These are phyloP conservation scores for Backusella tuberculispora DNA, from an alignment of 192 early-diverging fungal genomes.

Conservation along the genomic window DNA sequence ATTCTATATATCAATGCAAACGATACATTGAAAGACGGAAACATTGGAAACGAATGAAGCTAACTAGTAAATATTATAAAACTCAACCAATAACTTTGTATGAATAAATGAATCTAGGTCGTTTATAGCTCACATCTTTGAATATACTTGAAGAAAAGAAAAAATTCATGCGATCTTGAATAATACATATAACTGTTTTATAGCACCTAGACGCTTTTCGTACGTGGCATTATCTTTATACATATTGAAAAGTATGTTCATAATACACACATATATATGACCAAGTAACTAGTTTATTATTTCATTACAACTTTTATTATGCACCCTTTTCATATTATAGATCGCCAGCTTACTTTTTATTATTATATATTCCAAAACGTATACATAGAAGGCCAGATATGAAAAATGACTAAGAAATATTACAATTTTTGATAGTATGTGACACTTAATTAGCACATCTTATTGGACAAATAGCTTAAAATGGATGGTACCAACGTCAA, in stretches of 20 bases:
- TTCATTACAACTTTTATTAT: background rate
- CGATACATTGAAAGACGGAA: background rate
- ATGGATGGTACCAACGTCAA: conserved; percentile 3
- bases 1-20: no score
- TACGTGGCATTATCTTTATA: background rate
- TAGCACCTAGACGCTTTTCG: background rate
- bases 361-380: background rate
- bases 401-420: background rate
- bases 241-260: background rate
- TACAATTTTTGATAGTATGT: background rate
- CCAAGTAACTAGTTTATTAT: background rate
- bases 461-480: background rate
- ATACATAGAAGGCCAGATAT: background rate
- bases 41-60: background rate
- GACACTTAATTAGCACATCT: background rate
- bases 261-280: background rate
- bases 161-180: conserved; percentile 13
- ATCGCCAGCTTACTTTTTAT: no score
- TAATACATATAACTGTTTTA: background rate
- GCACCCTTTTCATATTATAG: no score
- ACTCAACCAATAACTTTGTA: background rate
- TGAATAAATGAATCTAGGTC: background rate
- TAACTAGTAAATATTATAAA: background rate
- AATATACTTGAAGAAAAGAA: background rate
- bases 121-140: background rate